Evolutionary conservation across 352 stramenopile genomes (phyloP), one percentile per base, ranked within the genome.

Genomic region (Blastocystis sp.): DNA sequence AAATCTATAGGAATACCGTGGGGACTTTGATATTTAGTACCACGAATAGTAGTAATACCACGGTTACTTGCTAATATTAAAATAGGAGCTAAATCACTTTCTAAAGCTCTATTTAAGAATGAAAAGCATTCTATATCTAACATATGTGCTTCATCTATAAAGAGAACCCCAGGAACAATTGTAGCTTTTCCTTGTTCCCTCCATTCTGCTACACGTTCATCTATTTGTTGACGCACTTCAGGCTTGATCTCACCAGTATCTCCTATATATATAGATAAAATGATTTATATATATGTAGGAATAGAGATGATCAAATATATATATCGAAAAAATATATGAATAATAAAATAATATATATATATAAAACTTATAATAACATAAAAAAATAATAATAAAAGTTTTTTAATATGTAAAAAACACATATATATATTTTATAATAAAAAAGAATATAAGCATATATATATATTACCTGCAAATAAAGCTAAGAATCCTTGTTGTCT

Each of bases 71-170:
- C 91, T 66, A 96, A 93, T 67, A 98, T 94, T 13, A 98, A 73
- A 66, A 98, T 86, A 0, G 91, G 91, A 28, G 87, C 84, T 70
- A 98, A 82, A 65, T 94, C 79, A 30, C 78, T 93, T 72, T 98
- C 91, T 13, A 98, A 73, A 0, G 87, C 87, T 31, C 89, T 76
- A 74, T 98, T 97, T 35, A 98, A 80, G 80, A 88, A 98, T 44
- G 86, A 95, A 70, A 96, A 98, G 71, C 88, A 97, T 73, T 98
- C 91, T 64, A 97, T 95, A 72, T 98, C 91, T 19, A 98, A 76
- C 91, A 98, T 98, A 74, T 98, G 91, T 11, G 83, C 79, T 71
- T 98, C 91, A 68, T 98, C 91, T 67, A 98, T 96, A 71, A 98
- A 98, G 5, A 98, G 72, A 35, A 98, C 91, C 2, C 91, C 91